phyloP scores from a whole-genome alignment of 2,329 filamentous ascomycete species.

The Nectriaceae sp. region DNA sequence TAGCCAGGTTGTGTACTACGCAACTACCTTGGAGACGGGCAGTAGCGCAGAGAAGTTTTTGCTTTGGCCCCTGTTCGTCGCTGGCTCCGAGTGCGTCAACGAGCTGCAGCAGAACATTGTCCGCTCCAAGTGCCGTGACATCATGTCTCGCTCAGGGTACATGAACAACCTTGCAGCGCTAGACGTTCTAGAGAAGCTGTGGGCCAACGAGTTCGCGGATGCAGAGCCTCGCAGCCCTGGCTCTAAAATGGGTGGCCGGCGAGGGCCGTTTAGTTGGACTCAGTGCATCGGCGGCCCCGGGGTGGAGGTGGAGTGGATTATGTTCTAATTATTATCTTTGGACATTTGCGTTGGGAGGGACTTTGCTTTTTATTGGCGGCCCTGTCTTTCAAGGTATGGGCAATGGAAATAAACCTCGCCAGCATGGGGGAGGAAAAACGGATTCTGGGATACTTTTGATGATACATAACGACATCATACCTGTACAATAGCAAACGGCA shows the following conservation, averaged over 20 bases:
- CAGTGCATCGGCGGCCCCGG: conserved; percentile 58
- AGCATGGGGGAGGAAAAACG: background rate
- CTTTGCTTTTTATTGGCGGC: too few relatives aligned
- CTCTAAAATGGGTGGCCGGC: conserved; percentile 37
- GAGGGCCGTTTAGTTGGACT: conserved; percentile 60
- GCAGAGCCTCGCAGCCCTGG: conserved; percentile 37
- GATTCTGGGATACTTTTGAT: background rate
- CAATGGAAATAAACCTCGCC: background rate
- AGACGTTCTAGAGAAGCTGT: conserved; percentile 82
- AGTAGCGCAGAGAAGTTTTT: conserved; percentile 82
- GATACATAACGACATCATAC: background rate
- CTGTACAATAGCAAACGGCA: background rate
- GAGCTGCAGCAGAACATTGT: conserved; percentile 78
- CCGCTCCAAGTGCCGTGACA: conserved; percentile 77
- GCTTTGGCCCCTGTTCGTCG: conserved; percentile 90
- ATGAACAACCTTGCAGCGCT: conserved; percentile 89
- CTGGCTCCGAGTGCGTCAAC: conserved; percentile 85
- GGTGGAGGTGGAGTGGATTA: conserved; percentile 66
- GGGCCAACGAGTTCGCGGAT: conserved; percentile 59
- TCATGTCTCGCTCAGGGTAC: conserved; percentile 87
- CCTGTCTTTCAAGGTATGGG: background rate
- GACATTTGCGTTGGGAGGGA: too few relatives aligned
- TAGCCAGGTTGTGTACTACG: conserved; percentile 79
- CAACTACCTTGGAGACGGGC: conserved; percentile 73
- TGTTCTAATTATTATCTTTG: conserved; percentile 49